phyloP scores from a whole-genome alignment of 164 flowering plant species.

The Akebia trifoliata region DNA sequence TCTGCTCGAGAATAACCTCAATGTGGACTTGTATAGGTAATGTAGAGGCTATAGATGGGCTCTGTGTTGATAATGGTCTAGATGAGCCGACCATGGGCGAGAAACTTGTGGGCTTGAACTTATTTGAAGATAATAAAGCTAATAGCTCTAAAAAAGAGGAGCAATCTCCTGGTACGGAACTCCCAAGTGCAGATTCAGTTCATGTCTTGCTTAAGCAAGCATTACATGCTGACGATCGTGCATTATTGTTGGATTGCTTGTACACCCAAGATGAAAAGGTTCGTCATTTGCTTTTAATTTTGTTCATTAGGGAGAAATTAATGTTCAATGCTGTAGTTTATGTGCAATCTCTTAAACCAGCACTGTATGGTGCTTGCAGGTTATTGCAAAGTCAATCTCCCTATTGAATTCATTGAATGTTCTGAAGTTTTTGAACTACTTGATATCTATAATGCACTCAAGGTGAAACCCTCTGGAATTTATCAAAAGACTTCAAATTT shows the following conservation, averaged over 20 bases:
- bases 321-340: not conserved
- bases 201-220: conserved; percentile 86
- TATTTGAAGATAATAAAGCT: conserved; percentile 23
- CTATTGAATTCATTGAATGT: conserved; percentile 65
- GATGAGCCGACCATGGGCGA: conserved; percentile 92
- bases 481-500: not conserved
- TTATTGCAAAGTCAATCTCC: conserved; percentile 70
- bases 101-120: conserved; percentile 55
- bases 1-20: not conserved
- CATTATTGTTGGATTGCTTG: conserved; percentile 71
- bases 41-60: conserved; percentile 32
- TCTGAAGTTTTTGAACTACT: conserved; percentile 66
- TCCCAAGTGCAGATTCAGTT: conserved; percentile 93
- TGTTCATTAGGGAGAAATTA: not conserved
- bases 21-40: conserved; percentile 17
- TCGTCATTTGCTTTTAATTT: not conserved
- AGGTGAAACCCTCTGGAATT: conserved; percentile 49
- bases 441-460: conserved; percentile 56
- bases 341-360: not conserved
- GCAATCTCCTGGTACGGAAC: conserved; percentile 28
- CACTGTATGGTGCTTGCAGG: conserved; percentile 40
- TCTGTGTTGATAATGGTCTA: conserved; percentile 31
- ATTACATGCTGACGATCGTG: conserved; percentile 80
- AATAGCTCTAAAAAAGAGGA: conserved; percentile 23
- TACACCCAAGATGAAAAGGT: conserved; percentile 83